These are phyloP conservation scores for Fusarium denticulatum DNA, from an alignment of 2,329 filamentous ascomycete species.

Conservation along the genomic window DNA sequence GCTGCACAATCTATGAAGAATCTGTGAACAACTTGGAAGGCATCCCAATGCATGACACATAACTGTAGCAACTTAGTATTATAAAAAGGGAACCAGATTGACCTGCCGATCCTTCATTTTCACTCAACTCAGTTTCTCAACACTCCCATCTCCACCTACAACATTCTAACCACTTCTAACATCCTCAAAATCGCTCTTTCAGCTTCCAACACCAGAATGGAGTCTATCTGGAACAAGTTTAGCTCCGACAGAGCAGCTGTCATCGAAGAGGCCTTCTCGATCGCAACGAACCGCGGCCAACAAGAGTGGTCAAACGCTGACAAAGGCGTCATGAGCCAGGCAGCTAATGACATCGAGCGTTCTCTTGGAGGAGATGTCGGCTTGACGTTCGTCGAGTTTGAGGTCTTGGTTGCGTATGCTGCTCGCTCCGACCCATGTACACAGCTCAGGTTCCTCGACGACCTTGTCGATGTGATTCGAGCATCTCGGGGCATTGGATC, in stretches of 20 bases:
- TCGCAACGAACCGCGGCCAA: neutral
- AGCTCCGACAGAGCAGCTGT: neutral
- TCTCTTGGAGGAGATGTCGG: neutral
- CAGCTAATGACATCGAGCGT: neutral
- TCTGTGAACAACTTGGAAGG: neutral
- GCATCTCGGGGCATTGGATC: neutral
- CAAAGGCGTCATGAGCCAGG: neutral
- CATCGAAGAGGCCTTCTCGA: neutral
- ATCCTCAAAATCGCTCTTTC: neutral
- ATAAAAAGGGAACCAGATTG: neutral
- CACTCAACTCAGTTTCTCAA: neutral
- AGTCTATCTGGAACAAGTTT: neutral
- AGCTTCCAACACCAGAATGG: neutral
- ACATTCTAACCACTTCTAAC: neutral
- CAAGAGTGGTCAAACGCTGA: neutral
- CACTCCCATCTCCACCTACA: rapidly evolving
- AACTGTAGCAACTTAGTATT: neutral
- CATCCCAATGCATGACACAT: neutral
- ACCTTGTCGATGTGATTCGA: neutral
- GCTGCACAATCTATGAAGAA: too few species aligned
- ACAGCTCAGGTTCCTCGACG: neutral
- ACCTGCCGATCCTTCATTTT: neutral
- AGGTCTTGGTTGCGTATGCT: neutral
- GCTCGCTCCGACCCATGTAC: neutral
- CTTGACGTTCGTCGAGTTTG: neutral